These are phyloP conservation scores for Nicotiana sylvestris DNA, from an alignment of 257 asterid genomes.

Conservation along the genomic window DNA sequence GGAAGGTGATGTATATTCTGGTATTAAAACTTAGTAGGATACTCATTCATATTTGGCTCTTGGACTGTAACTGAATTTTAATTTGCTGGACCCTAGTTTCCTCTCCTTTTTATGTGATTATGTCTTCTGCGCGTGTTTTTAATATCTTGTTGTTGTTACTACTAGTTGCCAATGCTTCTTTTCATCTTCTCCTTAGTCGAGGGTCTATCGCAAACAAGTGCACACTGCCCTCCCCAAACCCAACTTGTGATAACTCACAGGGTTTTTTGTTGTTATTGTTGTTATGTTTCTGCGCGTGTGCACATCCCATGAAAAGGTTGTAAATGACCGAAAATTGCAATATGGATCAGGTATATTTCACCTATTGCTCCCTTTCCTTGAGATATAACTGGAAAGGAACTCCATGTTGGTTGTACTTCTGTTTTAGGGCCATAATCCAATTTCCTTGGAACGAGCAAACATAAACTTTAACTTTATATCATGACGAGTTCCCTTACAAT, in stretches of 20 bases:
- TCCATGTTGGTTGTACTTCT: background rate
- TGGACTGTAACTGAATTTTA: background rate
- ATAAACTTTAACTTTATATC: background rate
- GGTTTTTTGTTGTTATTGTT: no score
- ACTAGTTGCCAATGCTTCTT: no score
- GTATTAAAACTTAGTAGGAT: background rate
- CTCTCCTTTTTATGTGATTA: background rate
- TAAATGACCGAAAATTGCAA: background rate
- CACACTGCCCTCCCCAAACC: no score
- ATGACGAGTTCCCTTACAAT: background rate
- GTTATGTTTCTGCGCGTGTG: background rate
- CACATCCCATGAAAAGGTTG: background rate
- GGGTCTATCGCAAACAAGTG: no score
- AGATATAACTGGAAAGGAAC: background rate
- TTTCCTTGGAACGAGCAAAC: background rate
- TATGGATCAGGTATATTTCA: background rate
- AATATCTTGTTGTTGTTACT: no score
- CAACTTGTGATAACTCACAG: no score
- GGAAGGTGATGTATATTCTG: background rate
- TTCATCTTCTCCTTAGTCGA: no score
- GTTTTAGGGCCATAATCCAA: background rate
- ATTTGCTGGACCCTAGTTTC: background rate
- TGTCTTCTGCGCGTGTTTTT: background rate
- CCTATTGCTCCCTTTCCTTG: background rate
- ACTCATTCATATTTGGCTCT: background rate